phyloP scores from a whole-genome alignment of 106 monocot species.

The Phalaenopsis equestris region DNA sequence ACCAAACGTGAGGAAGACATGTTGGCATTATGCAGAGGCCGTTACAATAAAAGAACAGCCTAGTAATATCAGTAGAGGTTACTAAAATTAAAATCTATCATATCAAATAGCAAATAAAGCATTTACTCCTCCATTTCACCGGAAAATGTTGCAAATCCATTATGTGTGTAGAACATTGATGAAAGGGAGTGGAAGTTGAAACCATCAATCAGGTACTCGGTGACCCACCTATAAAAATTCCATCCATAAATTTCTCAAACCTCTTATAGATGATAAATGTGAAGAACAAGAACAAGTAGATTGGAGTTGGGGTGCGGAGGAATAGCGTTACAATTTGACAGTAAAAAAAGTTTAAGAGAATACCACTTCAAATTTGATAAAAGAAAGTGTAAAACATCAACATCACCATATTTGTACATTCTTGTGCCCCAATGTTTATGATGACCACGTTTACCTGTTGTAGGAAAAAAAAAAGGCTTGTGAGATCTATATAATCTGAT shows the following conservation, averaged over 20 bases:
- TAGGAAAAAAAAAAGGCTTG: conserved; percentile 17
- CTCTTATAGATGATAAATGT: neutral
- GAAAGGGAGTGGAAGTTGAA: conserved; percentile 92
- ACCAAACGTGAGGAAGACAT: too few species aligned
- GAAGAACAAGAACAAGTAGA: neutral
- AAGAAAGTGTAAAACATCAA: conserved; percentile 89
- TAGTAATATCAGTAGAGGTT: neutral
- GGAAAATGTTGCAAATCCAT: conserved; percentile 87
- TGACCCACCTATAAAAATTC: conserved; percentile 67
- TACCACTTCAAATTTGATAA: conserved; percentile 98
- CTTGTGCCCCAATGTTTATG: conserved; percentile 97
- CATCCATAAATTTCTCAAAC: neutral
- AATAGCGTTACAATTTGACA: neutral
- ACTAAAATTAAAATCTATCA: neutral
- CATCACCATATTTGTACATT: conserved; percentile 89
- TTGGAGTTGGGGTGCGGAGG: neutral
- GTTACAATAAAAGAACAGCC: too few species aligned
- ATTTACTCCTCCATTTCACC: conserved; percentile 94
- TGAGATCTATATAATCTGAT: neutral
- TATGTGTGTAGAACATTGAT: conserved; percentile 96
- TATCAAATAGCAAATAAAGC: neutral
- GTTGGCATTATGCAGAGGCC: too few species aligned
- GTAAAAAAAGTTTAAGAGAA: neutral
- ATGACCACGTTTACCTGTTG: conserved; percentile 85
- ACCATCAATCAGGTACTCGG: conserved; percentile 83